Evolutionary conservation across 1,284 basidiomycete species (phyloP), one percentile per base, ranked within the genome.

Genomic region (Sanghuangporus baumii): DNA sequence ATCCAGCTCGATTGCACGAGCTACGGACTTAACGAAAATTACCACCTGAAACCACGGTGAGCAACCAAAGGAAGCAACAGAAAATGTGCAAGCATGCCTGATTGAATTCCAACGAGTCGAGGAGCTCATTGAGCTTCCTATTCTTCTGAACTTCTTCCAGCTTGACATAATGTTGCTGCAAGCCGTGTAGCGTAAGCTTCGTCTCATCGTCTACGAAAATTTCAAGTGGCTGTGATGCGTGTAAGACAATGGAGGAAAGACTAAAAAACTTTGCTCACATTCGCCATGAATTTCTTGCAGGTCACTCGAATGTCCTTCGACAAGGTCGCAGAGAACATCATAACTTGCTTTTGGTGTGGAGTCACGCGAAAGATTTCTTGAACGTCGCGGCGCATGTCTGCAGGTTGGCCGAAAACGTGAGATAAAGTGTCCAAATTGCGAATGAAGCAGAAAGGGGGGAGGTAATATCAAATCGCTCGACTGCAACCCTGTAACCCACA

Each of bases 241-340:
- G 16, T 16, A 23, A 2, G 14, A 20, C 59, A 59, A 66, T 67
- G 54, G 68, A 55, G 31, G 59, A 38, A 38, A 26, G 23, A 18
- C 46, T 31, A 48, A 6, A 47, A 2, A 46, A 41, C 55, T 18
- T 59, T 12, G 83, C 93, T 70, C 71, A 98, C 96, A 75, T 94
- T 98, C 62, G 94, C 93, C 97, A 99, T 99, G 76, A 99, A 99
- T 78, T 99, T 99, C 81, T 99, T 99, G 86, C 97, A 99, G 0
- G 96, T 98, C 6, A 89, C 85, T 63, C 97, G 86, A 66, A 99
- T 96, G 68, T 99, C 97, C 82, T 99, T 99, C 63, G 94, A 88
- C 66, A 99, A 80, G 0, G 97, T 99, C 54, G 97, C 97, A 71
- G 94, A 96, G 83, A 99, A 99, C 97, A 99, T 99, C 97, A 99